Percentiles rank a stretch among this genome's conserved stretches.
Conservation (phyloP, 352 stramenopile species). For the Globisporangium barbulae region DNA sequence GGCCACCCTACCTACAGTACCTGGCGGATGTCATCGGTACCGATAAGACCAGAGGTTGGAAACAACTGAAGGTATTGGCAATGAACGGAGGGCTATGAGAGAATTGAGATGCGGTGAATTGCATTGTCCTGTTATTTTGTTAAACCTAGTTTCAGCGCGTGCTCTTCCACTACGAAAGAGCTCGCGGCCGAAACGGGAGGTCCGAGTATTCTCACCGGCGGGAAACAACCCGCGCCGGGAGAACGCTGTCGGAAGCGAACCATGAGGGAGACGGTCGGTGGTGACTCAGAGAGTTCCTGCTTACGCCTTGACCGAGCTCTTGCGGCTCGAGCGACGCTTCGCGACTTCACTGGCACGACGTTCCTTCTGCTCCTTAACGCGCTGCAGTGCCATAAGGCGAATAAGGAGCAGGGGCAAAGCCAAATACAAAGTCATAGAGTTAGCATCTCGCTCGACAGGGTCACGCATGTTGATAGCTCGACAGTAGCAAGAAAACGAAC, state of each 20-base stretch:
- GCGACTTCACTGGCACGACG: conserved; percentile 96
- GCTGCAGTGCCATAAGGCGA: conserved; percentile 94
- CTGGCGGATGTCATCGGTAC: no score
- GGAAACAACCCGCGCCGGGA: conserved; percentile 7
- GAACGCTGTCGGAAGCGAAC: conserved; percentile 7
- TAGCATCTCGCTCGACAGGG: conserved; percentile 21
- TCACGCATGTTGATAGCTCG: not conserved
- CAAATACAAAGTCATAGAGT: conserved; percentile 41
- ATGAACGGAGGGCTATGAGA: no score
- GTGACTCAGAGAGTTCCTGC: conserved; percentile 19
- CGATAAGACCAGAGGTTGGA: no score
- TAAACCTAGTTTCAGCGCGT: conserved; percentile 19
- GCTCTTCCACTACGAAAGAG: not conserved
- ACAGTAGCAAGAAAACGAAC: conserved; percentile 32
- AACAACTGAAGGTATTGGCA: no score
- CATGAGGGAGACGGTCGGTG: conserved; percentile 5
- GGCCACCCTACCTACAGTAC: no score
- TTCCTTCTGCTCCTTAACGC: conserved; percentile 98
- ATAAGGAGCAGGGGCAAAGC: conserved; percentile 83
- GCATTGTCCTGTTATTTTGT: conserved; percentile 30
- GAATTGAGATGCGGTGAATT: conserved; percentile 16
- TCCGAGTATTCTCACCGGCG: not conserved
- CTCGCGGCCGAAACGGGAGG: conserved; percentile 10
- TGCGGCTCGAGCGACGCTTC: conserved; percentile 97
- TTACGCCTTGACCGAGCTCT: conserved; percentile 92